Conservation (phyloP, 768 basidiomycete genomes). For the Artomyces pyxidatus region DNA sequence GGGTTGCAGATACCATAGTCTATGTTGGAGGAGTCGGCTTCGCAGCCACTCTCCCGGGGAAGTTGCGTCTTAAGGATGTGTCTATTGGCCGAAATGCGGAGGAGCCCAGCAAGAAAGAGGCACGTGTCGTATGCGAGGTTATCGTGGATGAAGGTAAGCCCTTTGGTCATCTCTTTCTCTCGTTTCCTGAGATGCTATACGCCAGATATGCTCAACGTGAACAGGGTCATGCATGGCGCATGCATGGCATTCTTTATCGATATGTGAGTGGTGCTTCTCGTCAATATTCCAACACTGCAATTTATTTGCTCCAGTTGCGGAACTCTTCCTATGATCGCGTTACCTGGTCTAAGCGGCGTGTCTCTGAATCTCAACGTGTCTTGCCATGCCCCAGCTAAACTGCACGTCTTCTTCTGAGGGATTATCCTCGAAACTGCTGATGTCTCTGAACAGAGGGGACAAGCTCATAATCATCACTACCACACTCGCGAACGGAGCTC, state of each 20-base stretch:
- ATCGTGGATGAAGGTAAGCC: too few relatives aligned
- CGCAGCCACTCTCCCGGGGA: background rate
- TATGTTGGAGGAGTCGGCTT: background rate
- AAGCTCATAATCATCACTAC: background rate
- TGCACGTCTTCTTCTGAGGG: too few relatives aligned
- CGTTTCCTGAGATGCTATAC: too few relatives aligned
- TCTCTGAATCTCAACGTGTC: slow-evolving; percentile 1
- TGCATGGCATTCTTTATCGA: too few relatives aligned
- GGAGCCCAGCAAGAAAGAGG: slow-evolving; percentile 1
- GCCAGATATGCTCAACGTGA: too few relatives aligned
- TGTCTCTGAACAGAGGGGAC: background rate
- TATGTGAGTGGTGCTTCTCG: too few relatives aligned
- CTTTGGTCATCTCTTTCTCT: too few relatives aligned
- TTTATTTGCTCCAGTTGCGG: too few relatives aligned
- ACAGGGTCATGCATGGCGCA: too few relatives aligned
- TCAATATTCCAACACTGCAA: too few relatives aligned
- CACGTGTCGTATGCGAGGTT: background rate
- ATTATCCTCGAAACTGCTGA: too few relatives aligned
- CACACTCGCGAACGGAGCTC: background rate
- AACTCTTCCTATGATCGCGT: too few relatives aligned
- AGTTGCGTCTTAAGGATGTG: background rate
- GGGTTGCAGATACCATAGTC: background rate
- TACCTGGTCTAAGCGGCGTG: background rate
- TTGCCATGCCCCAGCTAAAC: slow-evolving; percentile 1
- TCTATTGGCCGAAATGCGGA: background rate